Percentiles rank a stretch among this genome's conserved stretches.
These are phyloP conservation scores for Penicillium sp. DNA, from an alignment of 2,329 filamentous ascomycete genomes.

Conservation along the genomic window DNA sequence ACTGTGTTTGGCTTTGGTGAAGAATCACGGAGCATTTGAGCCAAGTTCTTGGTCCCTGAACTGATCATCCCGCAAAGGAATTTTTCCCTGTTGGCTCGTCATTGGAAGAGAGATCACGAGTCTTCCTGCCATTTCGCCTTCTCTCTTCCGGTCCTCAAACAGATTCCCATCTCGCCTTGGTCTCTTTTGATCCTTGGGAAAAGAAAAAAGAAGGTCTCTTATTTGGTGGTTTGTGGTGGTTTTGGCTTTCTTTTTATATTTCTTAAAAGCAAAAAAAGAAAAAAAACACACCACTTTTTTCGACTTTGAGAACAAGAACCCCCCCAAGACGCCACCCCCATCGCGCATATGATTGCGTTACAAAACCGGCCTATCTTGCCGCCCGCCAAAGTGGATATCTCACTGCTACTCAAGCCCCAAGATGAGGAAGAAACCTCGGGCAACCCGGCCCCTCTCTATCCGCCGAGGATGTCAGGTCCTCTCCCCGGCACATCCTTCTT, in stretches of 20 bases:
- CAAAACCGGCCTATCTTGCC: constrained; percentile 40
- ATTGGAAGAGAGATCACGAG: neutral
- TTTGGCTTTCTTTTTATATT: neutral
- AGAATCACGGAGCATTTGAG: constrained; percentile 9
- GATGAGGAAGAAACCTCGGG: constrained; percentile 38
- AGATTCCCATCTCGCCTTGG: neutral
- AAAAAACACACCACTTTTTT: too few relatives aligned
- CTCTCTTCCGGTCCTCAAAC: neutral
- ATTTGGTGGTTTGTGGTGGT: neutral
- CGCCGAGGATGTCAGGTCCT: constrained; percentile 25
- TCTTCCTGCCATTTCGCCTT: neutral
- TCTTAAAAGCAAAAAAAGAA: neutral
- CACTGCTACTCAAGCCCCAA: constrained; percentile 73
- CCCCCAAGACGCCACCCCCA: constrained; percentile 15
- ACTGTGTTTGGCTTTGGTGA: constrained; percentile 12
- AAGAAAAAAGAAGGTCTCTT: neutral
- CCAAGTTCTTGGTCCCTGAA: neutral
- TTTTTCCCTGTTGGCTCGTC: neutral
- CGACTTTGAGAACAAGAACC: neutral
- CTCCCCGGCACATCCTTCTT: constrained; percentile 29
- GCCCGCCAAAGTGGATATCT: constrained; percentile 88
- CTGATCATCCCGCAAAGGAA: neutral
- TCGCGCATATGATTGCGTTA: constrained; percentile 47
- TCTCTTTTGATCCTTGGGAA: neutral
- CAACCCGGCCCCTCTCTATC: constrained; percentile 34